Evolutionary conservation across 176 grass and related monocot genomes (phyloP).

Genomic region (Microstegium vimineum): DNA sequence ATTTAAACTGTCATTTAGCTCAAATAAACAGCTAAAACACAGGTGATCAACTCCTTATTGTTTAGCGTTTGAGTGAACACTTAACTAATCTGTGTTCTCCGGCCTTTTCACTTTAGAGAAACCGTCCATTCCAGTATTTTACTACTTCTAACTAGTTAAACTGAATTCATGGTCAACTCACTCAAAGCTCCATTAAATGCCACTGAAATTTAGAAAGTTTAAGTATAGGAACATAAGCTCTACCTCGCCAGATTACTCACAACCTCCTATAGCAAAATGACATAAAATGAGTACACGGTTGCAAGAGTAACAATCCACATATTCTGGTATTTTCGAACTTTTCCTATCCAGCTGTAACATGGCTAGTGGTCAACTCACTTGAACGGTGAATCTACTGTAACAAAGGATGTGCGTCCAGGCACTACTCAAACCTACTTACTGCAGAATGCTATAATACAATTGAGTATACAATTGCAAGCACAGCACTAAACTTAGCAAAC

Average conservation of each 20-base stretch:
- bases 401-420: conserved; percentile 16
- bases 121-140: neutral
- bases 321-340: neutral
- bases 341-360: neutral
- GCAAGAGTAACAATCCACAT: neutral
- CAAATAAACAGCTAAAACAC: no score
- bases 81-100: neutral
- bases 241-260: neutral
- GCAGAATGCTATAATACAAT: conserved; percentile 18
- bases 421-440: neutral
- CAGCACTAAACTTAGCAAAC: conserved; percentile 19
- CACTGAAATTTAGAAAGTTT: neutral
- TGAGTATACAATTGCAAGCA: conserved; percentile 5
- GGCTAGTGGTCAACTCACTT: conserved; percentile 25
- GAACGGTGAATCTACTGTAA: conserved; percentile 20
- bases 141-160: neutral
- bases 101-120: neutral
- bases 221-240: neutral
- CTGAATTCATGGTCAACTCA: neutral
- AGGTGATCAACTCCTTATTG: no score
- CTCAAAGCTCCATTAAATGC: neutral
- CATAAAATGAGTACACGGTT: neutral
- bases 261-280: neutral
- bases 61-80: neutral
- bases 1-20: no score